Evolutionary conservation across 2,329 filamentous ascomycete genomes (phyloP), one percentile per base, ranked within the genome.

Genomic region (Colletotrichum gloeosporioides): DNA sequence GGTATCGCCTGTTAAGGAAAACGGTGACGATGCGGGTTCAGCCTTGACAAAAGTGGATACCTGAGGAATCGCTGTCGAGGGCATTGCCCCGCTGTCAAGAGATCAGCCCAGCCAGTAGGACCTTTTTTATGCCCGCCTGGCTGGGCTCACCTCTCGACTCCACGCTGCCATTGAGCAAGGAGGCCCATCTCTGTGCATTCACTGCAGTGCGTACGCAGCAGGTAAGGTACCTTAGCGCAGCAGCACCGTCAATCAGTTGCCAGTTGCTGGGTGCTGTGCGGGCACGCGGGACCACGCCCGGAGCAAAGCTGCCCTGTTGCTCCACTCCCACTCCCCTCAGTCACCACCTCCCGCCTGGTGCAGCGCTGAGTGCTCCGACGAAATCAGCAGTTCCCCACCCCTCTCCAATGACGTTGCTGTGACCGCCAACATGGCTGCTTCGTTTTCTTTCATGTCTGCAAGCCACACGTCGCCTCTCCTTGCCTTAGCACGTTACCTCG

Each of bases 351-450:
- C 62, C n/a, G 44, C 44, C 62, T 44, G 15, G 13, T 55, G 64
- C 63, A 18, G 44, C 64, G 18, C 25, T 31, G 53, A 32, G 29
- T 29, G 15, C 32, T 70, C 18, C 55, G 34, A 53, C 44, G 61
- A 59, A 61, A 31, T 39, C 22, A 34, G 61, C 44, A 61, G 49
- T 36, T n/a, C 22, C 49, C 71, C 74, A 69, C 74, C 44, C 32
- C 70, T 49, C 44, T 65, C 70, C 74, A 74, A 76, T 76, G 74
- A 76, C 74, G 70, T 76, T 76, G 36, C 64, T 25, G 74, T 76
- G 73, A 73, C 73, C 71, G 65, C 70, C 71, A 69, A 64, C 57
- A 32, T 39, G 67, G 71, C 34, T 66, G 62, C 49, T 67, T 67
- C 63, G 53, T 36, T 63, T 57, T 44, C 63, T 76, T 64, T 64